phyloP scores from a whole-genome alignment of 1,139 yeast species.

The Lodderomyces theae region DNA sequence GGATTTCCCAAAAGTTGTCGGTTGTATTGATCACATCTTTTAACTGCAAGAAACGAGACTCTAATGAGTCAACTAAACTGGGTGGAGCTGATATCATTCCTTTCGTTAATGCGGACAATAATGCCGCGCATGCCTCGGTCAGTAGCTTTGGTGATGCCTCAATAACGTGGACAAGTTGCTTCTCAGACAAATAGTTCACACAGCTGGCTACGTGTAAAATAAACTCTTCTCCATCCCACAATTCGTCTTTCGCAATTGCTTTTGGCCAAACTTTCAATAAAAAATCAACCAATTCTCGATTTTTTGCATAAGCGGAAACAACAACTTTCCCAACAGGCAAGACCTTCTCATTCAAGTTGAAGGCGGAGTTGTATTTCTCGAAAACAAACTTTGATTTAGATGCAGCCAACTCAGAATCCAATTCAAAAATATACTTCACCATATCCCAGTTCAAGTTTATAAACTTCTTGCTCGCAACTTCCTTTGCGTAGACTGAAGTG shows the following conservation, averaged over 20 bases:
- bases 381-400: conserved; percentile 29
- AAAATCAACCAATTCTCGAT: conserved; percentile 58
- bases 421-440: conserved; percentile 39
- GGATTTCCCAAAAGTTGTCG: conserved; percentile 42
- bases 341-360: conserved; percentile 9
- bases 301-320: conserved; percentile 48
- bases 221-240: conserved; percentile 31
- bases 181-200: conserved; percentile 43
- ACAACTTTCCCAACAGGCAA: conserved; percentile 35
- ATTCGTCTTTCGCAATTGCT: conserved; percentile 22
- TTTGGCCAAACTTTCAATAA: conserved; percentile 44
- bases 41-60: conserved; percentile 13
- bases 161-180: conserved; percentile 37
- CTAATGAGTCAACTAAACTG: conserved; percentile 21
- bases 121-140: conserved; percentile 17
- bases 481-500: conserved; percentile 29
- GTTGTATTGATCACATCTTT: conserved; percentile 14
- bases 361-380: conserved; percentile 15
- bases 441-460: conserved; percentile 40
- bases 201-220: conserved; percentile 36
- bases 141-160: conserved; percentile 12
- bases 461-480: conserved; percentile 20
- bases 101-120: conserved; percentile 35
- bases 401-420: conserved; percentile 54
- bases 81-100: conserved; percentile 34